These are phyloP conservation scores for Lactifluus rugatus DNA, from an alignment of 768 basidiomycete genomes.

Conservation along the genomic window DNA sequence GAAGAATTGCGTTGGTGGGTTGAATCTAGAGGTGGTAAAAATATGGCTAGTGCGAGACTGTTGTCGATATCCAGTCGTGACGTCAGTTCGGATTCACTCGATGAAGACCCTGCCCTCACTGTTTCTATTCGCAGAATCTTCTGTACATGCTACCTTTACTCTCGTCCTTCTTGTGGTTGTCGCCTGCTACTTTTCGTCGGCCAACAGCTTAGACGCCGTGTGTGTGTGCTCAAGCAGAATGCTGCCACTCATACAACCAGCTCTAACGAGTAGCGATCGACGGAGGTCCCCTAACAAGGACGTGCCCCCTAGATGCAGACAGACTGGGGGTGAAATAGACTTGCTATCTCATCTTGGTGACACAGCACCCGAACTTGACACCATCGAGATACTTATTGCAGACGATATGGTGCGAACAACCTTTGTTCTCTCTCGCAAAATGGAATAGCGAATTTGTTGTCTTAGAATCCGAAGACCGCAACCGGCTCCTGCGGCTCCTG, in stretches of 20 bases:
- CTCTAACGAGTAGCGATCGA: too few relatives aligned
- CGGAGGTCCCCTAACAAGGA: not conserved
- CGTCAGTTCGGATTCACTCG: not conserved
- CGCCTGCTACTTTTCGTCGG: conserved; percentile 28
- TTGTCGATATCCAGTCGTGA: not conserved
- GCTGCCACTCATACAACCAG: conserved; percentile 33
- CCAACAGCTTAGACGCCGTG: conserved; percentile 58
- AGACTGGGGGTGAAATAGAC: not conserved
- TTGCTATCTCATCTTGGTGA: not conserved
- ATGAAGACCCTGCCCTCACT: not conserved
- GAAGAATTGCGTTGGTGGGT: not conserved
- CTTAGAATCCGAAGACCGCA: too few relatives aligned
- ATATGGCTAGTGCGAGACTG: not conserved
- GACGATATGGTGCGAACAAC: too few relatives aligned
- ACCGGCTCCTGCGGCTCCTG: too few relatives aligned
- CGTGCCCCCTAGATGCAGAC: too few relatives aligned
- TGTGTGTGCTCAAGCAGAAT: not conserved
- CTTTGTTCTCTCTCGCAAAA: not conserved
- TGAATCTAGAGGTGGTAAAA: not conserved
- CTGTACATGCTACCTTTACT: conserved; percentile 38
- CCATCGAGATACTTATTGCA: too few relatives aligned
- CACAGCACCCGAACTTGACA: too few relatives aligned
- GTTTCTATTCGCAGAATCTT: conserved; percentile 20
- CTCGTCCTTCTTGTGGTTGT: not conserved
- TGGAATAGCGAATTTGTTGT: not conserved